These are phyloP conservation scores for Apophysomyces ossiformis DNA, from an alignment of 371 early-diverging fungal species.

Conservation along the genomic window DNA sequence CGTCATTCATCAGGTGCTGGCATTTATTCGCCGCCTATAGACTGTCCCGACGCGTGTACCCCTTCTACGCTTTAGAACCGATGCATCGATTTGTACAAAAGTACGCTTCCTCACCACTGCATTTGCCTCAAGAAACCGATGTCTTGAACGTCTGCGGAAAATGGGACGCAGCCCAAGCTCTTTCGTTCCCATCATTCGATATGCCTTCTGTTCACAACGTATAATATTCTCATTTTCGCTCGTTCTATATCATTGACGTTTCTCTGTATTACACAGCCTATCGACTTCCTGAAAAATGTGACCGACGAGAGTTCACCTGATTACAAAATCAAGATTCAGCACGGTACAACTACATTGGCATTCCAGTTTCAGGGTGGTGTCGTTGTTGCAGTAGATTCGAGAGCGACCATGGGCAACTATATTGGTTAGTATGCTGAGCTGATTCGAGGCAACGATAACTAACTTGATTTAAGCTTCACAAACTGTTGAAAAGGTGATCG, in stretches of 20 bases:
- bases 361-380: constrained; percentile 99
- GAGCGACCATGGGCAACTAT: constrained; percentile 98
- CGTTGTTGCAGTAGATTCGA: constrained; percentile 98
- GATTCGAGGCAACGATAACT: not conserved
- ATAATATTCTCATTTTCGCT: constrained; percentile 23
- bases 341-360: constrained; percentile 99
- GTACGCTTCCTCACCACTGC: constrained; percentile 54
- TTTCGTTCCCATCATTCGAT: constrained; percentile 75
- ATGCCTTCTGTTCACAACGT: constrained; percentile 78
- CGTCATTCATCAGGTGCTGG: too few relatives aligned
- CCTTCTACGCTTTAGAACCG: constrained; percentile 4
- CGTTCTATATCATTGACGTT: not conserved
- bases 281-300: constrained; percentile 64
- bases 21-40: too few relatives aligned
- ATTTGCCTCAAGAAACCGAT: constrained; percentile 39
- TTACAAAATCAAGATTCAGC: constrained; percentile 83
- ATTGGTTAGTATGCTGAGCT: constrained; percentile 69
- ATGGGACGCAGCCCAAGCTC: constrained; percentile 68
- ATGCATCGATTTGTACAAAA: constrained; percentile 66
- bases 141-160: constrained; percentile 43
- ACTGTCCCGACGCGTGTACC: too few relatives aligned
- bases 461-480: constrained; percentile 79
- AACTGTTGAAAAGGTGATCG: constrained; percentile 99
- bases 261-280: constrained; percentile 49
- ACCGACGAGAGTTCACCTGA: constrained; percentile 66